Conservation (phyloP, 371 early-diverging fungal genomes). For the Encephalitozoon hellem region DNA sequence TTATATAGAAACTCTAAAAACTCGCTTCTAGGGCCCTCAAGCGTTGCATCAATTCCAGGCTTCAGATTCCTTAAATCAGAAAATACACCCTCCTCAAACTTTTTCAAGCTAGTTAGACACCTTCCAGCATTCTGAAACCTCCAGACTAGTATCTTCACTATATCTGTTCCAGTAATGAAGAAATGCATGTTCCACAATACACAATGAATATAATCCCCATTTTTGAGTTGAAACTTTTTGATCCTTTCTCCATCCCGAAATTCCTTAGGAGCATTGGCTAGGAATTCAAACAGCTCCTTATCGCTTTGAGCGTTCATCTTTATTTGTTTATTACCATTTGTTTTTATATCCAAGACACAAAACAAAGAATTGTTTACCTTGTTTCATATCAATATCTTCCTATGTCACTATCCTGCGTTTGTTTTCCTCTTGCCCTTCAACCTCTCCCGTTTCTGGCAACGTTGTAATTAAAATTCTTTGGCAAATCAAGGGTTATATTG, state of each 20-base stretch:
- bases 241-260: conserved; percentile 61
- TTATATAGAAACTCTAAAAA: conserved; percentile 91
- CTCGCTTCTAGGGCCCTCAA: conserved; percentile 86
- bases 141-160: conserved; percentile 82
- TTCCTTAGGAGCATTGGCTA: conserved; percentile 61
- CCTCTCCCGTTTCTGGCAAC: neutral
- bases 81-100: conserved; percentile 98
- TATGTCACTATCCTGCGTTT: neutral
- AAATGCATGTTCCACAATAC: conserved; percentile 62
- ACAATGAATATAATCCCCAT: conserved; percentile 62
- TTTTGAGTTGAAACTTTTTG: conserved; percentile 61
- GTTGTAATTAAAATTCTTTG: neutral
- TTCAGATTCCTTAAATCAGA: conserved; percentile 87
- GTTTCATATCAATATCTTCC: conserved; percentile 13
- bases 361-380: conserved; percentile 30
- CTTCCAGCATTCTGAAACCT: conserved; percentile 80
- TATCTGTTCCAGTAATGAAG: conserved; percentile 80
- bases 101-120: conserved; percentile 77
- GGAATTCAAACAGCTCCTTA: conserved; percentile 61
- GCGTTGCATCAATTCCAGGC: conserved; percentile 83
- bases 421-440: neutral
- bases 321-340: conserved; percentile 45
- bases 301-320: conserved; percentile 55
- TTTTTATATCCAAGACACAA: conserved; percentile 22
- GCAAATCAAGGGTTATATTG: neutral